phyloP scores from a whole-genome alignment of 2,329 filamentous ascomycete species.

The Sphaerostilbella broomeana region DNA sequence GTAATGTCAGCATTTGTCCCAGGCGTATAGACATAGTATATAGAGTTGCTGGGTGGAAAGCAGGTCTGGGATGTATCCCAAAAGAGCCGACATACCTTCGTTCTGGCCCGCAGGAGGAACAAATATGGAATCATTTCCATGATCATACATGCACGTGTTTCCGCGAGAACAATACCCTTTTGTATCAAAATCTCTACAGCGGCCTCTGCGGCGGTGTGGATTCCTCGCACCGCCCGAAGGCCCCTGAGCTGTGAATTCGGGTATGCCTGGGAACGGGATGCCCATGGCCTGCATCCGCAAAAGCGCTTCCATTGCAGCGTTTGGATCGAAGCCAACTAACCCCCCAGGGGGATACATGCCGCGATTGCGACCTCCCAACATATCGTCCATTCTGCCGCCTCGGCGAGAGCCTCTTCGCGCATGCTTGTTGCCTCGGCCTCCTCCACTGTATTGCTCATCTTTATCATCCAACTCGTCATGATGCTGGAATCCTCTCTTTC shows the following conservation, averaged over 20 bases:
- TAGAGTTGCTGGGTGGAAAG: no score
- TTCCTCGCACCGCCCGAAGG: slow-evolving; percentile 18
- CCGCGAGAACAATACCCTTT: slow-evolving; percentile 67
- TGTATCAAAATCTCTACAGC: slow-evolving; percentile 63
- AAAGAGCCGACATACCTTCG: slow-evolving; percentile 28
- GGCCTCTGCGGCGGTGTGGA: slow-evolving; percentile 34
- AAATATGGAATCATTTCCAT: slow-evolving; percentile 48
- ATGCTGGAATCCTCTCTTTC: slow-evolving; percentile 33
- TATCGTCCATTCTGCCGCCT: slow-evolving; percentile 20
- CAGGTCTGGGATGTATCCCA: no score
- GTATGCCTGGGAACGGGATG: slow-evolving; percentile 34
- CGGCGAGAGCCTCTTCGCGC: slow-evolving; percentile 45
- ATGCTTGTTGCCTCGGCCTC: slow-evolving; percentile 51
- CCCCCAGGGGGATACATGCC: slow-evolving; percentile 10
- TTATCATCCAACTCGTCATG: slow-evolving; percentile 16
- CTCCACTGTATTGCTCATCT: slow-evolving; percentile 22
- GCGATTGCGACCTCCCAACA: slow-evolving; percentile 16
- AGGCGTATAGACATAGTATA: no score
- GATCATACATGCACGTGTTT: slow-evolving; percentile 61
- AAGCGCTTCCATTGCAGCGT: slow-evolving; percentile 55
- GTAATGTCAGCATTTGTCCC: no score
- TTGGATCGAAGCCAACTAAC: slow-evolving; percentile 49
- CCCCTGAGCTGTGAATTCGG: slow-evolving; percentile 29
- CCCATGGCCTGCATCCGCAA: slow-evolving; percentile 55
- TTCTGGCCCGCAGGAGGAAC: slow-evolving; percentile 23